Conservation (phyloP, 2,329 filamentous ascomycete species). For the Blastomyces gilchristii region DNA sequence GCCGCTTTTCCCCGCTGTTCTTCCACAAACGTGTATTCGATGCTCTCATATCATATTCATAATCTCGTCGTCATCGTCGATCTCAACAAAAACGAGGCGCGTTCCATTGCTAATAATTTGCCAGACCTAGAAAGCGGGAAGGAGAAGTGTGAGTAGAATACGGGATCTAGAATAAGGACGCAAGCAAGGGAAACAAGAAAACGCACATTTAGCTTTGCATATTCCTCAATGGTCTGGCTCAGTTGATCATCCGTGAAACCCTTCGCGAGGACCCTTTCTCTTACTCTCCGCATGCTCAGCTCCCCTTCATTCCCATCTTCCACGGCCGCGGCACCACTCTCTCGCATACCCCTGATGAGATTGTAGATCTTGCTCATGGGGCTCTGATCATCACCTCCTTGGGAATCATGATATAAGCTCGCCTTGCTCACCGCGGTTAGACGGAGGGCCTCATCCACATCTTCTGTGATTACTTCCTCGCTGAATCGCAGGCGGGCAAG, state of each 20-base stretch:
- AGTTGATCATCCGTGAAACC: slow-evolving; percentile 95
- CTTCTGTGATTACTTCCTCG: slow-evolving; percentile 72
- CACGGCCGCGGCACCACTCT: slow-evolving; percentile 69
- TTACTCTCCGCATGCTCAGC: slow-evolving; percentile 75
- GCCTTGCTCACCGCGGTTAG: slow-evolving; percentile 91
- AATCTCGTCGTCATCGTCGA: slow-evolving; percentile 46
- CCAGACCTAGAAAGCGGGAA: slow-evolving; percentile 51
- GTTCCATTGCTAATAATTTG: slow-evolving; percentile 63
- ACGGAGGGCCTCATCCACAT: slow-evolving; percentile 89
- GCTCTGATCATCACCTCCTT: slow-evolving; percentile 57
- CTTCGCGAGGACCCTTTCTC: slow-evolving; percentile 87
- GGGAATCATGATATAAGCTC: slow-evolving; percentile 64
- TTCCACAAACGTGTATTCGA: background rate
- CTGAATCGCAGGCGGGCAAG: slow-evolving; percentile 86
- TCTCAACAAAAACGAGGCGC: slow-evolving; percentile 60
- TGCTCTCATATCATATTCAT: background rate
- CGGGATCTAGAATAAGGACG: background rate
- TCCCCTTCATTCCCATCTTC: slow-evolving; percentile 64
- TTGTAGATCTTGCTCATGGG: slow-evolving; percentile 89
- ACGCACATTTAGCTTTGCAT: slow-evolving; percentile 80
- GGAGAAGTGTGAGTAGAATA: slow-evolving; percentile 30
- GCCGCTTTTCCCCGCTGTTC: background rate
- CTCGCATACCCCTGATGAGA: slow-evolving; percentile 77
- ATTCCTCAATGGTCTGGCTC: slow-evolving; percentile 75
- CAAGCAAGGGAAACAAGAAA: slow-evolving; percentile 11